Percentiles rank a stretch among this genome's conserved stretches.
These are phyloP conservation scores for Discostella stelligeroides DNA, from an alignment of 108 stramenopile species.

Conservation along the genomic window DNA sequence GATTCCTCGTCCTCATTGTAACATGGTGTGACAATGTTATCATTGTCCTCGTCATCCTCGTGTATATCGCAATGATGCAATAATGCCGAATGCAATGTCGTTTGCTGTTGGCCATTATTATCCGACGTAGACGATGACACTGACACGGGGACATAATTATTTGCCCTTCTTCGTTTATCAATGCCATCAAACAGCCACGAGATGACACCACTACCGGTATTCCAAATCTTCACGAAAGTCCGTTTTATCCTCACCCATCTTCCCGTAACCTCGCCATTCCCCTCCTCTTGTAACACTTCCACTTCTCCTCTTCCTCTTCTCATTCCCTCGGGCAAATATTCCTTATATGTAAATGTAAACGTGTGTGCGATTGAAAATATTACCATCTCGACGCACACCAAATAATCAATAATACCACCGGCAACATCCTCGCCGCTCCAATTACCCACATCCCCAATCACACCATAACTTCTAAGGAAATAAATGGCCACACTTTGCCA, in stretches of 20 bases:
- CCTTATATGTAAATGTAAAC: constrained; percentile 90
- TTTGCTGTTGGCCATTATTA: background rate
- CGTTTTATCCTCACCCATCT: background rate
- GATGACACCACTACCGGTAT: background rate
- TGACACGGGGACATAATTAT: background rate
- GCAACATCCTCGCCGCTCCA: constrained; percentile 91
- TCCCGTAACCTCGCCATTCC: constrained; percentile 8
- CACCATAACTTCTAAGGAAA: constrained; percentile 67
- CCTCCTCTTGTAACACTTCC: background rate
- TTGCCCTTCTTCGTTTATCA: constrained; percentile 23
- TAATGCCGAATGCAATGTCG: constrained; percentile 14
- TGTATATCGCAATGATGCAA: constrained; percentile 3
- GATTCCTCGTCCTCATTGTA: constrained; percentile 34
- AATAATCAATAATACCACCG: constrained; percentile 92
- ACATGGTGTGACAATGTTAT: constrained; percentile 29
- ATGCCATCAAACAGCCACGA: constrained; percentile 31
- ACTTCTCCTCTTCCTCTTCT: constrained; percentile 11
- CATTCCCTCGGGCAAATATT: constrained; percentile 76
- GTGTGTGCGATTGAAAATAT: constrained; percentile 90
- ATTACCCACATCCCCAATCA: constrained; percentile 75
- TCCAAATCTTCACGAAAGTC: too few relatives aligned
- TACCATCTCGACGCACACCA: constrained; percentile 95
- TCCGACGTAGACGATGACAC: background rate
- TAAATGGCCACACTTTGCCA: constrained; percentile 93
- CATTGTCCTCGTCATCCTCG: constrained; percentile 12